Evolutionary conservation across 2,329 filamentous ascomycete genomes (phyloP), one percentile per base, ranked within the genome.

Genomic region (Fusarium tjaetaba): DNA sequence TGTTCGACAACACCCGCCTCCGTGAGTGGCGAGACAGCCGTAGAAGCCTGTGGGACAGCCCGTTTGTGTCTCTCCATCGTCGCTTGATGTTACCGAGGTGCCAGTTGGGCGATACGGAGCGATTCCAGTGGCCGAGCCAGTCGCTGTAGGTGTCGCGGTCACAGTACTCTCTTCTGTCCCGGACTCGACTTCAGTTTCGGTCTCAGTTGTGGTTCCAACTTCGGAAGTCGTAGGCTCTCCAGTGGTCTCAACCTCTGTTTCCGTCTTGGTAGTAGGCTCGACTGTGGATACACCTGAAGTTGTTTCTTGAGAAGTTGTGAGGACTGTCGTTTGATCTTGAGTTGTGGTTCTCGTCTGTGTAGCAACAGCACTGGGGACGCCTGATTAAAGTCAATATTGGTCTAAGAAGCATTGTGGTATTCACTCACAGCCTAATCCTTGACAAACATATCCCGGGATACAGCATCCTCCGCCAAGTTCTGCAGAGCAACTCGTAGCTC

Each of bases 21-120:
- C 94, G 67, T 95, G 94, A 68, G 91, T 91, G 4, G 96, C 96
- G 5, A 92, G 89, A 82, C 96, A 98, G 57, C 94, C 92, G 82
- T 98, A 98, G 85, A 95, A 98, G 5, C 95, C 95, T 0, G 92
- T 95, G 1, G 96, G 96, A 77, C 96, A 98, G 76, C 82, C 82
- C 11, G 78, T 78, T 64, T 84, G 82, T 16, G 82, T 82, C 2
- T 85, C 81, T 11, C 73, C 51, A 53, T 77, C 71, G 46, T 61
- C 78, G 70, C 49, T 79, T 24, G 83, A 82, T 22, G 81, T 82
- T 14, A 80, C 76, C 3, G 81, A 75, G 28, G 78, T 78, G 34
- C 72, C 72, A 18, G 84, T 87, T 7, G 86, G 88, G 22, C 87
- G 84, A 76, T 86, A 84, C 2, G 88, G 86, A 4, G 85, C 79